Conservation (phyloP, 371 early-diverging fungal species). For the Rhizopus microsporus region DNA sequence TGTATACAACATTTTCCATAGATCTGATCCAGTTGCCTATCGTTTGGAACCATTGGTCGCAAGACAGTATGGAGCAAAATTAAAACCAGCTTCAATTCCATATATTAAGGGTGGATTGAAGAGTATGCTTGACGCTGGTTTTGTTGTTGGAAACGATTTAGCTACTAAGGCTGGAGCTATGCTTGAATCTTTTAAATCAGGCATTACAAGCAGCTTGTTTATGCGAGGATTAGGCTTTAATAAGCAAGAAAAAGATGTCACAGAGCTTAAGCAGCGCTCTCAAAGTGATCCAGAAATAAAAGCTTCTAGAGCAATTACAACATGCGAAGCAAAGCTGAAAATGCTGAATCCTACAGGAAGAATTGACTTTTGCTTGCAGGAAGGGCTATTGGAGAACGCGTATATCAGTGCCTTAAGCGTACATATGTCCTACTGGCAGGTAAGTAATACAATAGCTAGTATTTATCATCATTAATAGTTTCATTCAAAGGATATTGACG, state of each 20-base stretch:
- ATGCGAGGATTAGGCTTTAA: slow-evolving; percentile 58
- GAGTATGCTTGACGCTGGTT: slow-evolving; percentile 62
- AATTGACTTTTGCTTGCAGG: slow-evolving; percentile 78
- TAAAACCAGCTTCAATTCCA: slow-evolving; percentile 72
- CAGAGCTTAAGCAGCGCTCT: slow-evolving; percentile 21
- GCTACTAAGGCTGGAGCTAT: slow-evolving; percentile 73
- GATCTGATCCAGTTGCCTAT: slow-evolving; percentile 65
- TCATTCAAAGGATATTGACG: slow-evolving; percentile 59
- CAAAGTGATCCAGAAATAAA: slow-evolving; percentile 25
- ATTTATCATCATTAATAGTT: background rate
- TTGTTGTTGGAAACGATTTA: slow-evolving; percentile 65
- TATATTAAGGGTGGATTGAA: slow-evolving; percentile 86
- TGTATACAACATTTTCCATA: slow-evolving; percentile 83
- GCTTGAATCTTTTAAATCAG: slow-evolving; percentile 60
- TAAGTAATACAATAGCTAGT: slow-evolving; percentile 10
- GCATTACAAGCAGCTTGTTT: slow-evolving; percentile 57
- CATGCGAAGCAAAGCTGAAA: slow-evolving; percentile 48
- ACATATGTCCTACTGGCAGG: slow-evolving; percentile 81
- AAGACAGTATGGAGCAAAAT: slow-evolving; percentile 46
- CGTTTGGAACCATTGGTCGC: slow-evolving; percentile 74
- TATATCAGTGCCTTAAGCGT: slow-evolving; percentile 75
- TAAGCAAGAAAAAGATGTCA: slow-evolving; percentile 4
- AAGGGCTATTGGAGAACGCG: slow-evolving; percentile 77
- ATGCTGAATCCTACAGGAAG: slow-evolving; percentile 71
- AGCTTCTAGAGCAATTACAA: slow-evolving; percentile 7